Evolutionary conservation across 306 rosid genomes (phyloP).

Genomic region (Cucurbita moschata): DNA sequence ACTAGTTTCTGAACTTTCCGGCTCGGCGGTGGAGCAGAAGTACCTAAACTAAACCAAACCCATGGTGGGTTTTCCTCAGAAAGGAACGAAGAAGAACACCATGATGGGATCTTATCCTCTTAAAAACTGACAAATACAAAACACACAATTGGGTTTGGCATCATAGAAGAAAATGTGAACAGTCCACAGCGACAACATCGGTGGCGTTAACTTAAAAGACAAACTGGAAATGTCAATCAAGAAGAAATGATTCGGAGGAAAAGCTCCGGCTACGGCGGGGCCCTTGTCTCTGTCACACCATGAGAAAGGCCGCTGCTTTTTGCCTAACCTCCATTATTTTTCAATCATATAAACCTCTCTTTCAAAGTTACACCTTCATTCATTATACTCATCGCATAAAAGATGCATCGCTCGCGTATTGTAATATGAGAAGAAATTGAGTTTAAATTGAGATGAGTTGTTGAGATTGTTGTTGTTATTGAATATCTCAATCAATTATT

Average conservation of each 20-base stretch:
- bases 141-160: background rate
- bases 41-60: background rate
- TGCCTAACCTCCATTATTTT: too few relatives aligned
- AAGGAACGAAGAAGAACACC: background rate
- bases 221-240: conserved; percentile 6
- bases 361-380: too few relatives aligned
- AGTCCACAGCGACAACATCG: background rate
- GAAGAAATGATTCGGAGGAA: conserved; percentile 2
- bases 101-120: background rate
- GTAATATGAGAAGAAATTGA: too few relatives aligned
- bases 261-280: background rate
- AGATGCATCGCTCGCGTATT: too few relatives aligned
- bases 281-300: too few relatives aligned
- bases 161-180: background rate
- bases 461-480: too few relatives aligned
- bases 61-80: background rate
- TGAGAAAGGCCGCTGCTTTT: too few relatives aligned
- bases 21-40: background rate
- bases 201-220: background rate
- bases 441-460: too few relatives aligned
- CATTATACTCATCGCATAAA: too few relatives aligned
- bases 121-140: background rate
- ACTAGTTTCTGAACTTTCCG: background rate
- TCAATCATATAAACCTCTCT: too few relatives aligned
- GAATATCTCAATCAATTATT: too few relatives aligned